Percentiles rank a stretch among this genome's conserved stretches.
These are phyloP conservation scores for Mycena vulgaris DNA, from an alignment of 768 basidiomycete genomes.

Conservation along the genomic window DNA sequence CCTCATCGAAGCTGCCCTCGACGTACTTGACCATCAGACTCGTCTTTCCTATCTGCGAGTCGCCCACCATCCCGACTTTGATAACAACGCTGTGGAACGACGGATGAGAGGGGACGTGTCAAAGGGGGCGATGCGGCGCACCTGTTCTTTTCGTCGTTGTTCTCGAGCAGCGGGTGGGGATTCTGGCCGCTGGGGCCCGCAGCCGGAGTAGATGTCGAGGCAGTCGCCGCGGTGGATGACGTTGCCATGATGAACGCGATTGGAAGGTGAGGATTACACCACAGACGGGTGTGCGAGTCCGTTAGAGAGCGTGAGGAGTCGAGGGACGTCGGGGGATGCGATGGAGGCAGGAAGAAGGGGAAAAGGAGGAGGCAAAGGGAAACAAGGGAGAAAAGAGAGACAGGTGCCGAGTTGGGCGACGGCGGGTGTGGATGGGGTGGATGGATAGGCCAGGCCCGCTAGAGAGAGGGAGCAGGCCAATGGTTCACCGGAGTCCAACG, in stretches of 20 bases:
- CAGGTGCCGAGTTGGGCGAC: constrained; percentile 44
- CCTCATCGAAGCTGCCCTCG: constrained; percentile 98
- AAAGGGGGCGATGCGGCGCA: constrained; percentile 40
- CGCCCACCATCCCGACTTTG: constrained; percentile 99
- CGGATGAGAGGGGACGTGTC: constrained; percentile 25
- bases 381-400: constrained; percentile 54
- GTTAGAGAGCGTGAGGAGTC: constrained; percentile 41
- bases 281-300: constrained; percentile 27
- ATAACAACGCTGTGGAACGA: constrained; percentile 81
- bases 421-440: constrained; percentile 38
- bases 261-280: constrained; percentile 29
- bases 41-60: constrained; percentile 99
- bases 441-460: constrained; percentile 29
- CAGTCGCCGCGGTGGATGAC: constrained; percentile 64
- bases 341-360: constrained; percentile 40
- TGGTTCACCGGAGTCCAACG: constrained; percentile 21
- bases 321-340: constrained; percentile 39
- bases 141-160: constrained; percentile 86
- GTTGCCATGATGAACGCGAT: constrained; percentile 61
- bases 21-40: constrained; percentile 99
- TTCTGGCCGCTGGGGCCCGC: constrained; percentile 70
- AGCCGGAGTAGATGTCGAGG: constrained; percentile 59
- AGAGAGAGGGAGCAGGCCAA: constrained; percentile 25
- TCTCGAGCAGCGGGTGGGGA: constrained; percentile 65
- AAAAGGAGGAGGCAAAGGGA: constrained; percentile 50